Conservation (phyloP, 2,329 filamentous ascomycete genomes). For the Talaromyces albobiverticillius region DNA sequence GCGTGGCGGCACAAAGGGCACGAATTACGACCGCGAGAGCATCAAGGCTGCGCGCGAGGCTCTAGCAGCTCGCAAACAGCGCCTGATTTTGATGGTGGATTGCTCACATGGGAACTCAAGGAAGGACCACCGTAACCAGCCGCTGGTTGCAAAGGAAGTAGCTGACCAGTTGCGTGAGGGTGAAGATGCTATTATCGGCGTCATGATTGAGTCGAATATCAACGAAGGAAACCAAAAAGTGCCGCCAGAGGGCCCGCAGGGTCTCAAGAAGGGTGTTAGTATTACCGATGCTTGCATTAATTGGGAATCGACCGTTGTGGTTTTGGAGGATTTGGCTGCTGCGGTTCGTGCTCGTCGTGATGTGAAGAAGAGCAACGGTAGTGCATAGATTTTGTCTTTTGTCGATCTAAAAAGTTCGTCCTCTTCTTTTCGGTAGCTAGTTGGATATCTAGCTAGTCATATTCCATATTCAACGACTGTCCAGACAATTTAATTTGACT, state of each 20-base stretch:
- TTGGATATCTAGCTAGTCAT: background rate
- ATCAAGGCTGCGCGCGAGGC: constrained; percentile 76
- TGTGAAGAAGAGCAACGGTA: constrained; percentile 29
- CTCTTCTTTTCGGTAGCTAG: background rate
- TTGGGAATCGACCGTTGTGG: constrained; percentile 80
- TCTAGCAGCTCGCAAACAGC: constrained; percentile 76
- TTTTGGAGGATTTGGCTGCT: constrained; percentile 81
- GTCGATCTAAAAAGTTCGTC: background rate
- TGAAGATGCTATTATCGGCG: constrained; percentile 84
- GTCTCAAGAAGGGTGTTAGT: constrained; percentile 81
- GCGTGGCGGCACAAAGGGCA: constrained; percentile 83
- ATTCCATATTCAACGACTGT: no score
- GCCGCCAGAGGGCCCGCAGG: constrained; percentile 72
- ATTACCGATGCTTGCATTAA: constrained; percentile 96
- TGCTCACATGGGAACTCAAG: constrained; percentile 98
- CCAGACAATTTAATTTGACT: no score
- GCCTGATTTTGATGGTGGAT: constrained; percentile 93
- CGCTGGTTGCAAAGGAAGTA: constrained; percentile 79
- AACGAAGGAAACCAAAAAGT: constrained; percentile 89
- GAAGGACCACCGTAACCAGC: constrained; percentile 97
- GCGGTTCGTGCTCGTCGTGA: constrained; percentile 74
- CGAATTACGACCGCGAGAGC: constrained; percentile 87
- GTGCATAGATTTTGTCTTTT: background rate
- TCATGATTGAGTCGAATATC: constrained; percentile 99
- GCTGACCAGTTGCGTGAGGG: constrained; percentile 83